Evolutionary conservation across 306 rosid genomes (phyloP).

Genomic region (Comarum palustre): DNA sequence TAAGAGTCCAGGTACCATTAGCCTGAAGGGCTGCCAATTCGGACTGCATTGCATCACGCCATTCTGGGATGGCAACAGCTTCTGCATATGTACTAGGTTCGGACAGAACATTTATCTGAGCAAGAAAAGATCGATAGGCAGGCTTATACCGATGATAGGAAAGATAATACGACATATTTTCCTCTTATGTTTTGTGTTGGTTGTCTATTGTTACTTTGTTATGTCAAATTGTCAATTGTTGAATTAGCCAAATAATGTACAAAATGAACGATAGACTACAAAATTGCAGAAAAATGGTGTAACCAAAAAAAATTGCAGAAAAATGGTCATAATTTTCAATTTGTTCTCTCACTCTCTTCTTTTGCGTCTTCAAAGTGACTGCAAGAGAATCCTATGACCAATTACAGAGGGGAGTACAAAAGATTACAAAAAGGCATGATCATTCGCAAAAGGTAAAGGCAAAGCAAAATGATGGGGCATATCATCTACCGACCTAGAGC

Average conservation of each 20-base stretch:
- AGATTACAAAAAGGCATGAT: slow-evolving; percentile 2
- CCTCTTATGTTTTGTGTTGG: neutral
- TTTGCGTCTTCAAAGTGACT: neutral
- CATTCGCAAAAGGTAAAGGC: slow-evolving; percentile 8
- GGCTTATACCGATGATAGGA: too few relatives aligned
- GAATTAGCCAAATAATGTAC: neutral
- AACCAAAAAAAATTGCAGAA: too few relatives aligned
- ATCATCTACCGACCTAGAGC: neutral
- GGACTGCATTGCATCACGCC: too few relatives aligned
- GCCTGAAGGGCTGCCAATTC: too few relatives aligned
- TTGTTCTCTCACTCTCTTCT: neutral
- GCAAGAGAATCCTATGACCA: slow-evolving; percentile 20
- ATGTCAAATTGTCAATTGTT: too few relatives aligned
- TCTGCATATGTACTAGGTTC: too few relatives aligned
- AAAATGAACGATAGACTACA: neutral
- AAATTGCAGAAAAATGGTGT: too few relatives aligned
- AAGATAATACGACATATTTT: too few relatives aligned
- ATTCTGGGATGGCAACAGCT: too few relatives aligned
- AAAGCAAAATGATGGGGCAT: neutral
- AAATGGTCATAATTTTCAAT: neutral
- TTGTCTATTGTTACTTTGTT: neutral
- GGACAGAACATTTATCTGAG: too few relatives aligned
- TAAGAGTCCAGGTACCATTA: too few relatives aligned
- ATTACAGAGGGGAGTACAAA: neutral
- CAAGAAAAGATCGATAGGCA: too few relatives aligned